phyloP scores from a whole-genome alignment of 331 rosid species.

The Phaseolus coccineus region DNA sequence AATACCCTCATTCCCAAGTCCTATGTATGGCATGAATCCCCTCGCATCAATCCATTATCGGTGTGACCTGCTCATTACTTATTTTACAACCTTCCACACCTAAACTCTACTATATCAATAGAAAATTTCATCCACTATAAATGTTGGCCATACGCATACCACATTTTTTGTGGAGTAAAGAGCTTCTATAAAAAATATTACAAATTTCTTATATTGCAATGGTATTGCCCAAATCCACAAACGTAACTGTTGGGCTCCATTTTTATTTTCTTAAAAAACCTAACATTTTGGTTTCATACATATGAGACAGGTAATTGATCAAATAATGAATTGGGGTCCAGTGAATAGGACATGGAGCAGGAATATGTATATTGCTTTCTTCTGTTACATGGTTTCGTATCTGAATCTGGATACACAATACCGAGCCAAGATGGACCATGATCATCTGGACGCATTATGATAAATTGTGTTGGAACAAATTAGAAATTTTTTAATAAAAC shows the following conservation, averaged over 20 bases:
- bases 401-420: constrained; percentile 12
- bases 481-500: neutral
- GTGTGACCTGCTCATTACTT: neutral
- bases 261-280: too few relatives aligned
- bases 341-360: constrained; percentile 5
- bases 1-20: constrained; percentile 15
- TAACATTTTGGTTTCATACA: too few relatives aligned
- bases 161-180: too few relatives aligned
- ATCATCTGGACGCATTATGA: neutral
- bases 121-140: too few relatives aligned
- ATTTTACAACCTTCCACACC: constrained; percentile 5
- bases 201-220: too few relatives aligned
- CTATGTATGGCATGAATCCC: neutral
- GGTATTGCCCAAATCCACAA: too few relatives aligned
- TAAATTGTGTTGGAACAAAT: constrained; percentile 1
- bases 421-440: neutral
- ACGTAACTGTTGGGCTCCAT: too few relatives aligned
- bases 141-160: neutral
- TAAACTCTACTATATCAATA: neutral
- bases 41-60: neutral
- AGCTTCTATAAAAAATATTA: too few relatives aligned
- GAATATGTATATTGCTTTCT: neutral
- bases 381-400: constrained; percentile 16
- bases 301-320: neutral
- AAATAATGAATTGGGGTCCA: constrained; percentile 2